Evolutionary conservation across 345 rosid species (phyloP), one percentile per base, ranked within the genome.

Genomic region (Salix udensis): DNA sequence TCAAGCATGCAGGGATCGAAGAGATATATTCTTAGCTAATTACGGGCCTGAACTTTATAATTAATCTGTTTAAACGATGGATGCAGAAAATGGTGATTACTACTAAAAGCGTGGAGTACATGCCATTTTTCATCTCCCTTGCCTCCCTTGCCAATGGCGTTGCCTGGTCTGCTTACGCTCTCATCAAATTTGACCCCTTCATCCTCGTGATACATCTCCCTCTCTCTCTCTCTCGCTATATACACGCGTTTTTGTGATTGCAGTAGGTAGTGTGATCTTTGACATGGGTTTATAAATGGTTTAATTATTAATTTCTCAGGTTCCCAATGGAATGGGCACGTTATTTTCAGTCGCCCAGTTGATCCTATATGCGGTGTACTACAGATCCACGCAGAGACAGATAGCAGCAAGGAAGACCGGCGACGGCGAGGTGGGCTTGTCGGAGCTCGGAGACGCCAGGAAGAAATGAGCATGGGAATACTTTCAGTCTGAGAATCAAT

Each of bases 51-150:
- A n/a, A 2, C 0, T 31, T 4, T 31, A 55, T n/a, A 55, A 55
- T 55, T 3, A n/a, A 55, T 55, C 3, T 55, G 28, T n/a, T 40
- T 61, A 55, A 12, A 5, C 52, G 71, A 31, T 74, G 79, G 71
- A 31, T 74, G 79, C 89, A 95, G 98, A 95, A 90, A 88, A 65
- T 88, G 87, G 98, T 93, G 81, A 89, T 91, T 12, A 71, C 79
- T 10, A 89, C 97, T 14, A 91, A 91, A 78, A 95, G 97, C 61
- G 97, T 92, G 83, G 97, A 91, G 83, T 95, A 85, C 62, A 95
- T 95, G 98, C 98, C 98, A 62, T 87, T 95, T 75, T 84, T 30
- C 72, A 65, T 95, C 24, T 95, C 98, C 6, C 68, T 95, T n/a
- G 92, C 91, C 69, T 83, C 90, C 21, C 85, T 93, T 11, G 89